A percentile compares a stretch with the other conserved stretches of the same genome.
Conservation (phyloP, 331 rosid genomes). For the Cucumis variabilis region DNA sequence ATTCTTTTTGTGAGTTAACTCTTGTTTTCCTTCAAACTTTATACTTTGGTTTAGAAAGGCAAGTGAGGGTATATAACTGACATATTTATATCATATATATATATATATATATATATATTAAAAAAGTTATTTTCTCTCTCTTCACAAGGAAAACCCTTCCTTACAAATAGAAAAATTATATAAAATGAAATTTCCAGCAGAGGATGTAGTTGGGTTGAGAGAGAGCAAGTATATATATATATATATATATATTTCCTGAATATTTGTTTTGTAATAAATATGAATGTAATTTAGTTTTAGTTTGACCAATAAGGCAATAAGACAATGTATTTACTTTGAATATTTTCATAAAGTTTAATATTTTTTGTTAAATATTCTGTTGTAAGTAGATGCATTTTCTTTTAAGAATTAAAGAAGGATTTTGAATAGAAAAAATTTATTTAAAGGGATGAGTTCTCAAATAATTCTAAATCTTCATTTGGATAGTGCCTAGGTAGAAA, state of each 20-base stretch:
- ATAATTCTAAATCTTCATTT: no score
- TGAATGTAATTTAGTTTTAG: constrained; percentile 3
- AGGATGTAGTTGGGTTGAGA: constrained; percentile 6
- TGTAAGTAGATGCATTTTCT: neutral
- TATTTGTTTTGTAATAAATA: neutral
- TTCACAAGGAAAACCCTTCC: neutral
- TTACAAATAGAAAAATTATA: neutral
- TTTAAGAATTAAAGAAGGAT: neutral
- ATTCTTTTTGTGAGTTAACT: neutral
- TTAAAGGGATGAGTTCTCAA: no score
- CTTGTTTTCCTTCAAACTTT: neutral
- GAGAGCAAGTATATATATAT: neutral
- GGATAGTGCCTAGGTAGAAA: no score
- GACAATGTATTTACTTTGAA: neutral
- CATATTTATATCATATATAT: neutral
- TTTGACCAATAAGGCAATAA: neutral
- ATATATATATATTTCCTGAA: neutral
- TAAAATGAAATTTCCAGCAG: neutral
- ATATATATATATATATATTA: neutral
- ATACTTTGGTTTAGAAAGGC: neutral
- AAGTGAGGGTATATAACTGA: neutral
- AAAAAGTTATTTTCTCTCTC: neutral
- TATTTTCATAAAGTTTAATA: neutral
- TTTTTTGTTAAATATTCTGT: neutral
- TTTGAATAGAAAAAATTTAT: neutral